Base-by-base conservation (phyloP, 2,329 filamentous ascomycete species). In the Stagonosporopsis tanaceti region DNA sequence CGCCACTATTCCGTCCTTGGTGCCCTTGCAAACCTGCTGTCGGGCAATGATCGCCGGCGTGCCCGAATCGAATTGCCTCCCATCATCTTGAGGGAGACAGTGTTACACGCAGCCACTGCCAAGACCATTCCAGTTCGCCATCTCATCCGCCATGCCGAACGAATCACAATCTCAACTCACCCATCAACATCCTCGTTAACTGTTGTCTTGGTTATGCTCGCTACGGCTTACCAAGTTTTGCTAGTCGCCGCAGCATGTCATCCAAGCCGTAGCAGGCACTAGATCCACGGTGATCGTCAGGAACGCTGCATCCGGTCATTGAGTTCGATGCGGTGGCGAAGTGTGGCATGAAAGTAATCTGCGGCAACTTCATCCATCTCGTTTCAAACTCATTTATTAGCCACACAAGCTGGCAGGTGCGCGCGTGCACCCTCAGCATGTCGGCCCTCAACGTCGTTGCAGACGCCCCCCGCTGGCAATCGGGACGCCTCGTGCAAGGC, bases 261-360 rank as follows among this genome's bases (percentile, higher is more conserved):
- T 27, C 7, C 25, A 37, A 11, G 20, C 6, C 28, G 14, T 8
- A 22, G 25, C 25, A 48, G 6, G 20, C 9, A 35, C 20, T 14
- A 27, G 20, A 48, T 12, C 48, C 30, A 38, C 42, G 48, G 8
- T 22, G 54, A 57, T 57, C 54, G 54, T 39, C 54, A 57, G 54
- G 54, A 39, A 57, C 54, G 20, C 54, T 24, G 37, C 24, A n/a
- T 28, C 42, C 38, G 30, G 17, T 4, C 6, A 2, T n/a, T 15
- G 22, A 34, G 15, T 57, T 24, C 47, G 42, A 52, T 37, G 38
- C 54, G 39, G 48, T 57, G 48, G 48, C 54, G 32, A 57, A 27
- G 32, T 47, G 54, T 52, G 42, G 54, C 54, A 20, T 20, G 7
- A 30, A 15, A 3, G 34, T 17, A 27, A 25, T 27, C 14, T 17